These are phyloP conservation scores for Pyrus pyrifolia DNA, from an alignment of 306 rosid genomes.

Conservation along the genomic window DNA sequence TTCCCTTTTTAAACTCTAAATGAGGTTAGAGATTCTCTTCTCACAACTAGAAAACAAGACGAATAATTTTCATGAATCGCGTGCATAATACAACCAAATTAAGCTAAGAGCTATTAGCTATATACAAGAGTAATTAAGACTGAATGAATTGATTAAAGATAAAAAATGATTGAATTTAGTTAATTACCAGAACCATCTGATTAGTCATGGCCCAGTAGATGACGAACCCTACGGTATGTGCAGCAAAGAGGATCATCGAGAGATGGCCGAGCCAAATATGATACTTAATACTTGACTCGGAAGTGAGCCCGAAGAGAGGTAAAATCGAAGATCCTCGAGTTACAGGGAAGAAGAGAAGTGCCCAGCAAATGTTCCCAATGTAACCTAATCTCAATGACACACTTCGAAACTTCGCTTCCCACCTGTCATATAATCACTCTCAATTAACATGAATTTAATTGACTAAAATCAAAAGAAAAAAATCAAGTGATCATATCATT, in stretches of 20 bases:
- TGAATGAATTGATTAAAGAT: neutral
- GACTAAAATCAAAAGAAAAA: neutral
- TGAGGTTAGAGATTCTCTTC: neutral
- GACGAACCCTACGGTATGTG: slow-evolving; percentile 47
- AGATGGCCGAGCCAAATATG: slow-evolving; percentile 73
- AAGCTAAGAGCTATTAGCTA: no score
- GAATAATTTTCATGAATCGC: neutral
- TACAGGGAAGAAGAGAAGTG: slow-evolving; percentile 74
- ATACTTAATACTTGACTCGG: slow-evolving; percentile 63
- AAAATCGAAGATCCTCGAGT: slow-evolving; percentile 59
- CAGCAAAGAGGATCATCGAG: slow-evolving; percentile 48
- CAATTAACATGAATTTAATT: neutral
- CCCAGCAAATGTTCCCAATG: slow-evolving; percentile 65
- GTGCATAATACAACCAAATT: neutral
- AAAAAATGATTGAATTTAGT: neutral
- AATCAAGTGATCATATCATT: neutral
- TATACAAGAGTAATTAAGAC: neutral
- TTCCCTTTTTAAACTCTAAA: neutral
- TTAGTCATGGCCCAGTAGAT: slow-evolving; percentile 53
- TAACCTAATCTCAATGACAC: slow-evolving; percentile 61
- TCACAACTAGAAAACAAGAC: neutral
- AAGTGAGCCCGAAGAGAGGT: slow-evolving; percentile 51
- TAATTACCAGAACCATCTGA: slow-evolving; percentile 42
- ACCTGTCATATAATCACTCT: slow-evolving; percentile 16
- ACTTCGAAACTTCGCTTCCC: slow-evolving; percentile 64